Conservation (phyloP, 768 basidiomycete species). For the Pleurotus tuoliensis region DNA sequence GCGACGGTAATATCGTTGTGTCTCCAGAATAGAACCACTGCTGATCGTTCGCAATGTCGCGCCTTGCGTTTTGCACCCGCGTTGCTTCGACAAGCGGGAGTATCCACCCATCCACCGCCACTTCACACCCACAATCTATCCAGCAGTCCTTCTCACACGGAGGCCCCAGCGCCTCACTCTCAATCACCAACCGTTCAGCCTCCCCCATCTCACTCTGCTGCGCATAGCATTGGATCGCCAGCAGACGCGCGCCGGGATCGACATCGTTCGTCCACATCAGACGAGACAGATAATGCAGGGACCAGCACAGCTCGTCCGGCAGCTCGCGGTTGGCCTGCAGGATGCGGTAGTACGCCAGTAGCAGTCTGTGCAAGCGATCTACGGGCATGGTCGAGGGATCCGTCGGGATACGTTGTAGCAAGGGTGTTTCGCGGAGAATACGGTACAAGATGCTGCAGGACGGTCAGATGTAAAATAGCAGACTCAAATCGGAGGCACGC, state of each 20-base stretch:
- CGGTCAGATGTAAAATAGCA: constrained; percentile 10
- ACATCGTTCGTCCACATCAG: constrained; percentile 39
- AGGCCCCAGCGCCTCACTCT: constrained; percentile 58
- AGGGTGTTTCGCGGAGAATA: constrained; percentile 39
- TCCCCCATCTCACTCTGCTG: constrained; percentile 77
- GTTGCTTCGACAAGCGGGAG: constrained; percentile 66
- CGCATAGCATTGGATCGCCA: constrained; percentile 79
- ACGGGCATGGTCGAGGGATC: constrained; percentile 25
- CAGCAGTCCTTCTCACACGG: constrained; percentile 56
- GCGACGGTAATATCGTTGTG: constrained; percentile 34
- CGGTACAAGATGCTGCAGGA: constrained; percentile 49
- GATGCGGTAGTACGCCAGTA: constrained; percentile 81
- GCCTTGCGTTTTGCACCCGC: constrained; percentile 51
- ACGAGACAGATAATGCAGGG: constrained; percentile 45
- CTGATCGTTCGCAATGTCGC: constrained; percentile 34
- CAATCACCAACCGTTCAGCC: constrained; percentile 63
- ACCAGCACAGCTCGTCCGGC: constrained; percentile 61
- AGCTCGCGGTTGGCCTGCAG: constrained; percentile 70
- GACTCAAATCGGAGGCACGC: constrained; percentile 24
- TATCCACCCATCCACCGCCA: constrained; percentile 75
- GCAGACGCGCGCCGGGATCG: constrained; percentile 60
- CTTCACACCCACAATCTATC: constrained; percentile 49
- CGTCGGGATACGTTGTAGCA: constrained; percentile 42
- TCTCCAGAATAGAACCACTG: constrained; percentile 45
- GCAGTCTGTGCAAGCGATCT: constrained; percentile 56